Evolutionary conservation across 495 filamentous ascomycete species (phyloP).

Genomic region (Podospora australis): DNA sequence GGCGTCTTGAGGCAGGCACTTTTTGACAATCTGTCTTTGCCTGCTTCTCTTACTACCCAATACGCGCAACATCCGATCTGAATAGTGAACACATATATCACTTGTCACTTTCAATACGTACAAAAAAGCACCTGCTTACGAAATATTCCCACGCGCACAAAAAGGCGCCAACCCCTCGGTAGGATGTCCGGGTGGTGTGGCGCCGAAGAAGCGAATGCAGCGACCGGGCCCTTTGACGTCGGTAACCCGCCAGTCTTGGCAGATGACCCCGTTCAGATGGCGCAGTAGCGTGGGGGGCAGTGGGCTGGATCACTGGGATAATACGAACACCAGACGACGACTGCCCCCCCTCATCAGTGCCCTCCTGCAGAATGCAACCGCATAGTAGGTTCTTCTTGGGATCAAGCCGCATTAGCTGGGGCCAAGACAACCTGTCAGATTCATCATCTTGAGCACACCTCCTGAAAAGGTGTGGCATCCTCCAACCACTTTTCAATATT

Average conservation of each 20-base stretch:
- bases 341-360: not conserved
- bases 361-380: not conserved
- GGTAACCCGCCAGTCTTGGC: conserved; percentile 7
- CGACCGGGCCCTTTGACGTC: not conserved
- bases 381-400: not conserved
- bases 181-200: not conserved
- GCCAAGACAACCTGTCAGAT: not conserved
- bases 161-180: conserved; percentile 2
- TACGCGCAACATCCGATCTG: no score
- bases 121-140: no score
- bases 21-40: no score
- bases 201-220: conserved; percentile 6
- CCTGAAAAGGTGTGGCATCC: not conserved
- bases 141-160: no score
- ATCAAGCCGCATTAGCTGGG: not conserved
- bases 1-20: no score
- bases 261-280: not conserved
- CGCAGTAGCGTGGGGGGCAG: not conserved
- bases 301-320: no score
- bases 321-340: not conserved
- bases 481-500: no score
- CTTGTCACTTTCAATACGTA: no score
- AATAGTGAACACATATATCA: no score
- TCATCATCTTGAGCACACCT: not conserved
- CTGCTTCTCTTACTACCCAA: no score